Conservation (phyloP, 73 alveolate genomes). For the Halteria grandinella region DNA sequence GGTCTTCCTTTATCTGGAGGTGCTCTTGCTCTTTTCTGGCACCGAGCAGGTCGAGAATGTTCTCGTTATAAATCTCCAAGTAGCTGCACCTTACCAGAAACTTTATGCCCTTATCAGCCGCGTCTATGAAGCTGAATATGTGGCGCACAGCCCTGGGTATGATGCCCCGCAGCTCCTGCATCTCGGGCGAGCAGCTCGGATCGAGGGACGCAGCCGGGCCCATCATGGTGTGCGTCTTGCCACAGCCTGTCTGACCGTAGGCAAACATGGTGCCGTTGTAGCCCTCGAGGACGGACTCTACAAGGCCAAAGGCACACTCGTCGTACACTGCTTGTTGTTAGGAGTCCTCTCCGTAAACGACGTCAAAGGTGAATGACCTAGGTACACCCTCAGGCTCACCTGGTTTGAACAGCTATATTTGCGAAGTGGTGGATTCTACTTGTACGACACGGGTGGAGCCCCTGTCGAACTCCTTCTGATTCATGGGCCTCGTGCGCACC, state of each 20-base stretch:
- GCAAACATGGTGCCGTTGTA: slow-evolving; percentile 92
- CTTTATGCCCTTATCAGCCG: slow-evolving; percentile 74
- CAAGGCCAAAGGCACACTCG: slow-evolving; percentile 79
- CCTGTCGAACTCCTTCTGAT: slow-evolving; percentile 76
- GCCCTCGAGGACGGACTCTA: slow-evolving; percentile 81
- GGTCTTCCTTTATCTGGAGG: slow-evolving; percentile 90
- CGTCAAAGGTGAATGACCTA: slow-evolving; percentile 79
- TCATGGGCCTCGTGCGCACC: slow-evolving; percentile 90
- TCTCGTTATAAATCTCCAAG: slow-evolving; percentile 70
- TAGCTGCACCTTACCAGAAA: slow-evolving; percentile 82
- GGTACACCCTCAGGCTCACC: slow-evolving; percentile 53
- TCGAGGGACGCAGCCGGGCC: slow-evolving; percentile 72
- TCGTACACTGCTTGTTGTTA: slow-evolving; percentile 76
- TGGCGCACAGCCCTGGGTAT: slow-evolving; percentile 83
- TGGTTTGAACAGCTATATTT: slow-evolving; percentile 25
- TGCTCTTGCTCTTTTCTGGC: slow-evolving; percentile 65
- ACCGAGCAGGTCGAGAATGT: slow-evolving; percentile 89
- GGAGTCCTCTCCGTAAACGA: slow-evolving; percentile 77
- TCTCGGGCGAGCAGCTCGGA: slow-evolving; percentile 45
- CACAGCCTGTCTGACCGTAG: slow-evolving; percentile 89
- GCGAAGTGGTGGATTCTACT: not conserved
- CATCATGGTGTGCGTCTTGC: slow-evolving; percentile 82
- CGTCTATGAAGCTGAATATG: slow-evolving; percentile 82
- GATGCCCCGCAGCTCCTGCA: slow-evolving; percentile 70
- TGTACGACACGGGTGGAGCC: slow-evolving; percentile 44